Percentiles rank a stretch among this genome's conserved stretches.
These are phyloP conservation scores for Codiaeum variegatum DNA, from an alignment of 441 rosid species.

Conservation along the genomic window DNA sequence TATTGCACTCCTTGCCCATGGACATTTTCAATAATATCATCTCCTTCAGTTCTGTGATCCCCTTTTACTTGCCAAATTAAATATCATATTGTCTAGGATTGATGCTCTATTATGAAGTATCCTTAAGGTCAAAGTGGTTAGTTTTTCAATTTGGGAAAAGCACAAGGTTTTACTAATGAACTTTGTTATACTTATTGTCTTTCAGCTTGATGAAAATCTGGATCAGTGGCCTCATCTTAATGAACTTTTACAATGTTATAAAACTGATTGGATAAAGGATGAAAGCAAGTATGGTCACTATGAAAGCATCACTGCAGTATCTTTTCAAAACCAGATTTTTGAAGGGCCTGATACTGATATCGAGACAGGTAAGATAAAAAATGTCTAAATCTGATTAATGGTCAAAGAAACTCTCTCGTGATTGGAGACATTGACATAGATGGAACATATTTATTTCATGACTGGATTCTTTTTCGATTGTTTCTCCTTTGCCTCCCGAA, in stretches of 20 bases:
- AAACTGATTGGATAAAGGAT: constrained; percentile 92
- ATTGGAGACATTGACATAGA: not conserved
- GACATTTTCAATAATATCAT: not conserved
- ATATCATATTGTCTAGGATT: not conserved
- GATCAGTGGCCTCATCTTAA: constrained; percentile 98
- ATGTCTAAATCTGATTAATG: not conserved
- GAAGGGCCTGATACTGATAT: constrained; percentile 98
- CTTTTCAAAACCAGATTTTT: constrained; percentile 82
- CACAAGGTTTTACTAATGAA: not conserved
- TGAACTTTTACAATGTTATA: constrained; percentile 82
- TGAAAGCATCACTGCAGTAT: constrained; percentile 51
- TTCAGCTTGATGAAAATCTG: constrained; percentile 80
- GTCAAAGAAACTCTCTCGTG: not conserved
- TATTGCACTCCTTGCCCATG: not conserved
- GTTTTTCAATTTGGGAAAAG: not conserved
- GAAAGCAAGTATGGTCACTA: constrained; percentile 91
- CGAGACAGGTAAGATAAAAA: constrained; percentile 63
- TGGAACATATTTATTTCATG: not conserved
- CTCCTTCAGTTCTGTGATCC: not conserved
- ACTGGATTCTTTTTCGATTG: not conserved
- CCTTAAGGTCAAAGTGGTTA: not conserved
- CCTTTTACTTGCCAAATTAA: not conserved
- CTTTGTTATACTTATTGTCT: not conserved
- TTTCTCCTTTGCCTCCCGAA: not conserved
- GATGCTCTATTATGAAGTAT: not conserved